Evolutionary conservation across 2,329 filamentous ascomycete species (phyloP), one percentile per base, ranked within the genome.

Genomic region (Clonostachys chloroleuca): DNA sequence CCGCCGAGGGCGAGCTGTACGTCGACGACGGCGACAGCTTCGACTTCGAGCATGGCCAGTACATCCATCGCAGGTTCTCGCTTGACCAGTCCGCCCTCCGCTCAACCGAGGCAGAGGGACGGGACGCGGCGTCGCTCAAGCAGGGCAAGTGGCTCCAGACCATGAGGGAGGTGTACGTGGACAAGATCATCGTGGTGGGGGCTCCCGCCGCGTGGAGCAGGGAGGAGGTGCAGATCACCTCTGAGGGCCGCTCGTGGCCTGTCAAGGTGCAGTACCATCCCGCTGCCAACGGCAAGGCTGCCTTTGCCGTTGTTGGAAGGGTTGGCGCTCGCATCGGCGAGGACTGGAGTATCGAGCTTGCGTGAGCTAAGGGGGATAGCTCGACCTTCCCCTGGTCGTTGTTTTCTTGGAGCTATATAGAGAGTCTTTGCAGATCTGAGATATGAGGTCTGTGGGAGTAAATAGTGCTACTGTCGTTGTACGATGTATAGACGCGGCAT

Each of bases 21-120:
- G 75, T 90, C 33, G 94, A 99, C 60, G 94, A 99, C 55, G 94
- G 94, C 43, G 92, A 97, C 67, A 88, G 87, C 1, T 99, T 92
- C 56, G 90, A 96, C 47, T 91, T 89, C 61, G 75, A 95, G 64
- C 74, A 83, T 52, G 92, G 92, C 12, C 90, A 90, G 51, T 96
- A 87, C 67, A 92, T 97, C 56, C 86, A 96, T 69, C 88, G 91
- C 49, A 77, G 74, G 50, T 96, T 99, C 69, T 73, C 71, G 20
- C 87, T 92, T 51, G 69, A 73, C 30, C 70, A 68, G 50, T 75
- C 77, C 14, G 74, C 73, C 1, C 72, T 97, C n/a, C 73, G 73
- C 6, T 92, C 87, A 1, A 77, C 77, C n/a, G 83, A 95, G 52
- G 74, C 86, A 7, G 81, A 80, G 57, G 66, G 69, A 24, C 74